Conservation (phyloP, 2,329 filamentous ascomycete species). For the Didymosphaeria variabile region DNA sequence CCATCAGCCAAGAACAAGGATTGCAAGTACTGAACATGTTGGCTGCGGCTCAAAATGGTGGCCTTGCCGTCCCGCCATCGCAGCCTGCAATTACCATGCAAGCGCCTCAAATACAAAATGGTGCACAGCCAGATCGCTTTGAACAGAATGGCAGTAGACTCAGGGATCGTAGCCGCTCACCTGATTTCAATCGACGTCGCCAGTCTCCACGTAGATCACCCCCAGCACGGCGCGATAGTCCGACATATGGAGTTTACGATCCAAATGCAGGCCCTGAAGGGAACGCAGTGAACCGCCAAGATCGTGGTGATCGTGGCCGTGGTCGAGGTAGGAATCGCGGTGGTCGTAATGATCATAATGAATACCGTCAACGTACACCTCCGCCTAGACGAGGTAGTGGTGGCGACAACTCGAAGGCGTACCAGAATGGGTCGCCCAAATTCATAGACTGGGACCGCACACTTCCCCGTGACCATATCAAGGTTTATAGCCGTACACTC, state of each 20-base stretch:
- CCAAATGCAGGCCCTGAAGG: constrained; percentile 65
- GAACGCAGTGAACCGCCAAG: constrained; percentile 64
- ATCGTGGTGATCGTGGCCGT: constrained; percentile 64
- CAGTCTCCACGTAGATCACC: constrained; percentile 66
- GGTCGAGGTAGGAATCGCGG: constrained; percentile 59
- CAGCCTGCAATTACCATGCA: constrained; percentile 30
- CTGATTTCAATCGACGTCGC: constrained; percentile 73
- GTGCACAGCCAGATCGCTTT: constrained; percentile 36
- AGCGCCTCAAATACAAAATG: constrained; percentile 30
- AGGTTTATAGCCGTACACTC: constrained; percentile 88
- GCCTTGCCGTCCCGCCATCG: constrained; percentile 36
- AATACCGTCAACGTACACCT: constrained; percentile 91
- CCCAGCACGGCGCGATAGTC: constrained; percentile 70
- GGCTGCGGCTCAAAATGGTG: constrained; percentile 36
- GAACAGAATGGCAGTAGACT: constrained; percentile 45
- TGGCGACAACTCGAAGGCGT: constrained; percentile 46
- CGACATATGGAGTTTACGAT: constrained; percentile 77
- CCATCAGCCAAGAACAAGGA: constrained; percentile 46
- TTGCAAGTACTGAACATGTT: constrained; percentile 44
- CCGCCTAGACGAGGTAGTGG: constrained; percentile 71
- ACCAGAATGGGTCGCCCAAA: constrained; percentile 62
- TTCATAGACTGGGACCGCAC: constrained; percentile 81
- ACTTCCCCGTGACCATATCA: constrained; percentile 78
- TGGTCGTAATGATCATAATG: constrained; percentile 55
- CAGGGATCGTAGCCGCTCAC: constrained; percentile 59